phyloP scores from a whole-genome alignment of 176 grass and related monocot species.

The Aechmea fasciata region DNA sequence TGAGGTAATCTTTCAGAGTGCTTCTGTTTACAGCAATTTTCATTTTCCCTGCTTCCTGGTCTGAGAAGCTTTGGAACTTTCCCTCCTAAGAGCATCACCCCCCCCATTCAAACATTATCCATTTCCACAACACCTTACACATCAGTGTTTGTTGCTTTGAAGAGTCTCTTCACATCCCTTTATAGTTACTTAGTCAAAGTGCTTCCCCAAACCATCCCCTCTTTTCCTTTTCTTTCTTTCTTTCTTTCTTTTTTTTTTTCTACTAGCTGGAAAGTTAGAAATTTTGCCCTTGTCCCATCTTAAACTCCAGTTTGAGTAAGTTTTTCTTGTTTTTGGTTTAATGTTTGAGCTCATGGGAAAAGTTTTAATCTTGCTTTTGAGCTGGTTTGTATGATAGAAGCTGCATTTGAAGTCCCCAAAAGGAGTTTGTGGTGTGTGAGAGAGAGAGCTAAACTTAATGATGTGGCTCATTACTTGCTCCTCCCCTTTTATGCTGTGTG shows the following conservation, averaged over 20 bases:
- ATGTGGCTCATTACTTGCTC: conserved; percentile 30
- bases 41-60: neutral
- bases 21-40: conserved; percentile 16
- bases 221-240: neutral
- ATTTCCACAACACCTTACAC: conserved; percentile 8
- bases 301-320: conserved; percentile 23
- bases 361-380: neutral
- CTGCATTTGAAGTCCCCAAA: conserved; percentile 31
- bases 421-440: conserved; percentile 18
- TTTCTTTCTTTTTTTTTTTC: conserved; percentile 32
- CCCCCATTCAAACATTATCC: neutral
- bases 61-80: neutral
- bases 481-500: conserved; percentile 41
- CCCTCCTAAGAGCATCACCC: neutral
- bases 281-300: conserved; percentile 32
- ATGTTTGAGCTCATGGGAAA: neutral
- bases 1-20: conserved; percentile 45
- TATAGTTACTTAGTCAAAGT: conserved; percentile 42
- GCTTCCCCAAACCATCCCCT: neutral
- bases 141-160: conserved; percentile 37
- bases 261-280: conserved; percentile 39
- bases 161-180: conserved; percentile 42
- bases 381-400: neutral
- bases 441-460: conserved; percentile 26
- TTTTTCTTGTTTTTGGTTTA: neutral